Base-by-base conservation (phyloP, 2,329 filamentous ascomycete species). In the Cladorrhinum sp. region DNA sequence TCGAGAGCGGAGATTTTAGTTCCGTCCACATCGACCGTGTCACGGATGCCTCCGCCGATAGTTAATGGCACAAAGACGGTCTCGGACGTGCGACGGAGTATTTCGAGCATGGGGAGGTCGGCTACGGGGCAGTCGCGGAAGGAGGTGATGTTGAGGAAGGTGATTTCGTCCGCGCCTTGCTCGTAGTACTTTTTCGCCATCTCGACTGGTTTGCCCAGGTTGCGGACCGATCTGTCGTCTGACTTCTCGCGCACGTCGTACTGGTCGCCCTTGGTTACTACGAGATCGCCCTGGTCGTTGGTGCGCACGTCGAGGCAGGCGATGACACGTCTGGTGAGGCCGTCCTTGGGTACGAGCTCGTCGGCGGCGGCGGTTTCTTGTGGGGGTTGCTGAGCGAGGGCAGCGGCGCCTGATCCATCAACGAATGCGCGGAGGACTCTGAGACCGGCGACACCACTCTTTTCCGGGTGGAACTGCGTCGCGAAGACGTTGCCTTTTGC, bases 201-300 rank as follows among this genome's bases (percentile, higher is more conserved):
- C 66, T 96, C 92, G 54, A 99, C 93, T 1, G 95, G 95, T 76
- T 99, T 99, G 66, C 95, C 95, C 2, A 99, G 82, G 75, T 99
- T 99, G 65, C 95, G 87, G 36, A 99, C 93, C 67, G 84, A 79
- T 58, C 84, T 81, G 60, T 80, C 80, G 14, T 78, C 80, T 21
- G 80, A 80, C 76, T 97, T 97, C 71, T 98, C 95, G 30, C 95
- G 90, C 6, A 99, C 95, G 71, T 99, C 95, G 78, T 99, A 99
- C 75, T 98, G 94, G 76, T 99, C 95, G 60, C 95, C 95, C 76
- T 99, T 99, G 14, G 95, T 99, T 39, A 99, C 95, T 0, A 99
- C 95, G 9, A 99, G 82, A 75, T 99, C 95, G 33, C 95, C 95
- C 63, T 89, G 82, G 74, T 99, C 95, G 74, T 99, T 99, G 57